Evolutionary conservation across 176 grass and related monocot species (phyloP), one percentile per base, ranked within the genome.

Genomic region (Zea luxurians): DNA sequence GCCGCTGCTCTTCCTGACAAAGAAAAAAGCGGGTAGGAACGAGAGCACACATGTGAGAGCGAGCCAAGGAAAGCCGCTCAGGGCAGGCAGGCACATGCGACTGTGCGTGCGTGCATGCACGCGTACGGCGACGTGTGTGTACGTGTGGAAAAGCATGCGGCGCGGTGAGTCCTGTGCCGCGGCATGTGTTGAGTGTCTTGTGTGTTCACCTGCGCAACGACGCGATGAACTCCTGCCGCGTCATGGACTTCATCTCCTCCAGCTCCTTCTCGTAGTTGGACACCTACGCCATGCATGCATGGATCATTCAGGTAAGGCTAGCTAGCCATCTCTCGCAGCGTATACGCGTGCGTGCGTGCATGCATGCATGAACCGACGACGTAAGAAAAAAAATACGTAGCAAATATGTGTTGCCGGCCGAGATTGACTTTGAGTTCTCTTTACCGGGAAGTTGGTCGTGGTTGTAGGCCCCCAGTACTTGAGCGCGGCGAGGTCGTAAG

Each of bases 171-270:
- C 15, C 57, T 62, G 69, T 37, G 20, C 63, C 48, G 17, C 42
- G 54, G 78, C 43, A 20, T 16, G 54, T 16, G 38, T 68, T 38
- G 80, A 34, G 44, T 9, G 60, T 18, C n/a, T 20, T 63, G 66
- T 46, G 36, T 74, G 5, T 15, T 80, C 73, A 97, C 94, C 94
- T 97, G 90, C 94, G 85, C 38, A 97, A 83, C 1, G 91, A 94
- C 2, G 95, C 95, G 35, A 97, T 82, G 75, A 97, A 97, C 91
- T 97, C 95, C 70, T 94, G 95, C 64, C 95, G 80, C 44, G 95
- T 92, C 95, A 90, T 94, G 13, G 89, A 74, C 79, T 92, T 94
- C 95, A 97, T 97, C 80, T 92, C 95, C 75, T 97, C 89, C 65
- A 94, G 53, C 77, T 97, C 91, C 80, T 90, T 85, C 73, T 90